phyloP scores from a whole-genome alignment of 148 eudicot genomes.

The Rhododendron molle region DNA sequence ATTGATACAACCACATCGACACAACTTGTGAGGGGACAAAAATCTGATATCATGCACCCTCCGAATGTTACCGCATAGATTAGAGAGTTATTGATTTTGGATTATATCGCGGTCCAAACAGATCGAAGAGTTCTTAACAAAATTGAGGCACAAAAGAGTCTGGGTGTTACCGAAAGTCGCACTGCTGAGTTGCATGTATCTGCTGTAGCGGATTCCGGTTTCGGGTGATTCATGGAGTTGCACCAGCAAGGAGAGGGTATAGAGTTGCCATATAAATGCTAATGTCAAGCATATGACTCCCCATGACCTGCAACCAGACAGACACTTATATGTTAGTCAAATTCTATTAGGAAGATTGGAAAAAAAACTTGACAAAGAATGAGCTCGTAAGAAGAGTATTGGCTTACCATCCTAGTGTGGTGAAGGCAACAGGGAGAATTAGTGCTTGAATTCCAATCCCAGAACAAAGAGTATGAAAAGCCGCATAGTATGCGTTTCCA shows the following conservation, averaged over 20 bases:
- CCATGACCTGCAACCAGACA: slow-evolving; percentile 60
- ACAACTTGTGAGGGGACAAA: no score
- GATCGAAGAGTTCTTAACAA: background rate
- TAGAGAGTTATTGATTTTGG: background rate
- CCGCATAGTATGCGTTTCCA: slow-evolving; percentile 33
- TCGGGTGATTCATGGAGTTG: slow-evolving; percentile 81
- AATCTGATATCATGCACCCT: no score
- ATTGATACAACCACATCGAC: no score
- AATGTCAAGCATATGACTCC: slow-evolving; percentile 63
- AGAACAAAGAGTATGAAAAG: slow-evolving; percentile 37
- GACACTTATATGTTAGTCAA: background rate
- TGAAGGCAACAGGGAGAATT: slow-evolving; percentile 61
- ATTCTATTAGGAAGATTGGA: background rate
- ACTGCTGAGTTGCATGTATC: slow-evolving; percentile 59
- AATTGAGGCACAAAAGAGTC: background rate
- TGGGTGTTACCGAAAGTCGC: slow-evolving; percentile 61
- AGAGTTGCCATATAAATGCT: slow-evolving; percentile 83
- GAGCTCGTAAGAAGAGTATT: background rate
- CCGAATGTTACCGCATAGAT: no score
- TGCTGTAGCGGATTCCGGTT: slow-evolving; percentile 68
- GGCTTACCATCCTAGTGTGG: slow-evolving; percentile 75
- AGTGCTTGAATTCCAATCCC: slow-evolving; percentile 42
- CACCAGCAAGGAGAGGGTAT: slow-evolving; percentile 80
- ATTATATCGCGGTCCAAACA: background rate
- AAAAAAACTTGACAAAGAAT: background rate